phyloP scores from a whole-genome alignment of 129 eudicot species.

The Pittosporum tobira region DNA sequence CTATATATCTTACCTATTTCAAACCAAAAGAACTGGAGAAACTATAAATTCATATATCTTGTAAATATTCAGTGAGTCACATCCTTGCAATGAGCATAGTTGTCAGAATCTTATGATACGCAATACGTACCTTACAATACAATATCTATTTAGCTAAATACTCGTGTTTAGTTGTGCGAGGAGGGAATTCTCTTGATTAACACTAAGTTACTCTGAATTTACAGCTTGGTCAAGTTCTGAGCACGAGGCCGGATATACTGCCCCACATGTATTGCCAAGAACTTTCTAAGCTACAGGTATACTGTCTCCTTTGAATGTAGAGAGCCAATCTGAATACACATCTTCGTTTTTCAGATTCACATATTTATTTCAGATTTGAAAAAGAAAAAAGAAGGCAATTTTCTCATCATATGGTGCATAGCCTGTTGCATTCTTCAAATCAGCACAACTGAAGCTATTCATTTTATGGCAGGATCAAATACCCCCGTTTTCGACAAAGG shows the following conservation, averaged over 20 bases:
- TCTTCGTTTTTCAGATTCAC: background rate
- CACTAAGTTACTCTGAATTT: constrained; percentile 9
- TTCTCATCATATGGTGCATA: background rate
- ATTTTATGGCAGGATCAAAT: constrained; percentile 65
- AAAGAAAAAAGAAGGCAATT: too few relatives aligned
- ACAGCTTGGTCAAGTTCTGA: constrained; percentile 95
- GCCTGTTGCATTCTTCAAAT: background rate
- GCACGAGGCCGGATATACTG: constrained; percentile 95
- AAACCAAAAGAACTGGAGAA: too few relatives aligned
- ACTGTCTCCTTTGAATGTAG: background rate
- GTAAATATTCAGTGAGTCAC: background rate
- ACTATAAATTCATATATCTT: background rate
- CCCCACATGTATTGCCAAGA: constrained; percentile 83
- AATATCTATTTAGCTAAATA: background rate
- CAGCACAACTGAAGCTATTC: background rate
- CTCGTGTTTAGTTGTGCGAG: background rate
- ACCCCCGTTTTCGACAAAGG: constrained; percentile 76
- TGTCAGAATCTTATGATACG: too few relatives aligned
- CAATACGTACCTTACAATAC: too few relatives aligned
- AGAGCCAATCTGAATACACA: too few relatives aligned
- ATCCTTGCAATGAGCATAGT: background rate
- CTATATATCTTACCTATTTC: background rate
- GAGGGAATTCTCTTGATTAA: constrained; percentile 2
- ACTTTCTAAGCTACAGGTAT: constrained; percentile 84
- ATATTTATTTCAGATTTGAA: too few relatives aligned